A percentile compares a stretch with the other conserved stretches of the same genome.
Conservation (phyloP, 495 filamentous ascomycete genomes). For the Aspergillus haitiensis region DNA sequence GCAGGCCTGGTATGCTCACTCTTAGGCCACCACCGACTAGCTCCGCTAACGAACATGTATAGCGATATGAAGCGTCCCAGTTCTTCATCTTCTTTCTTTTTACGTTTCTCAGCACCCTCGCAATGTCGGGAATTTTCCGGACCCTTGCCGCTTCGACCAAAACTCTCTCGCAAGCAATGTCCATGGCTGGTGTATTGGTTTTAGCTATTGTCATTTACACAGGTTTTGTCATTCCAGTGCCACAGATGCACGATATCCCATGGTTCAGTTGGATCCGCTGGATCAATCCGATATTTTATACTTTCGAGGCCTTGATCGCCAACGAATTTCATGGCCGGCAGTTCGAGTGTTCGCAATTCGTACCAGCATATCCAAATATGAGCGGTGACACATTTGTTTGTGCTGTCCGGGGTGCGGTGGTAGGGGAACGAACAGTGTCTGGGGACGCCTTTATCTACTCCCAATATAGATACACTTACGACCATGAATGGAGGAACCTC, state of each 20-base stretch:
- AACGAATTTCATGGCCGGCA: slow-evolving; percentile 61
- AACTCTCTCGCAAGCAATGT: slow-evolving; percentile 52
- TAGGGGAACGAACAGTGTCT: slow-evolving; percentile 52
- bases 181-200: slow-evolving; percentile 48
- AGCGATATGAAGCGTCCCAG: slow-evolving; percentile 47
- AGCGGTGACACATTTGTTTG: slow-evolving; percentile 50
- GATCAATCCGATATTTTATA: slow-evolving; percentile 49
- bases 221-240: slow-evolving; percentile 47
- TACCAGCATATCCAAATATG: slow-evolving; percentile 54
- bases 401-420: slow-evolving; percentile 53
- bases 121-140: slow-evolving; percentile 56
- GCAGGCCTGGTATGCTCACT: slow-evolving; percentile 45
- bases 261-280: slow-evolving; percentile 55
- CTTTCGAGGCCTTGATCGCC: slow-evolving; percentile 44
- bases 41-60: slow-evolving; percentile 21
- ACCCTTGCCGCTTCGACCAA: slow-evolving; percentile 49
- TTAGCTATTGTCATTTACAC: slow-evolving; percentile 50
- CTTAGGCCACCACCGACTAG: neutral
- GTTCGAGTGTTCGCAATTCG: slow-evolving; percentile 48
- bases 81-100: slow-evolving; percentile 67
- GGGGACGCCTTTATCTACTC: slow-evolving; percentile 55
- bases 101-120: slow-evolving; percentile 53
- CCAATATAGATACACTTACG: slow-evolving; percentile 56
- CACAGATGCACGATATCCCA: slow-evolving; percentile 44
- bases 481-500: slow-evolving; percentile 65